Conservation (phyloP, 192 early-diverging fungal genomes). For the Dispira simplex region DNA sequence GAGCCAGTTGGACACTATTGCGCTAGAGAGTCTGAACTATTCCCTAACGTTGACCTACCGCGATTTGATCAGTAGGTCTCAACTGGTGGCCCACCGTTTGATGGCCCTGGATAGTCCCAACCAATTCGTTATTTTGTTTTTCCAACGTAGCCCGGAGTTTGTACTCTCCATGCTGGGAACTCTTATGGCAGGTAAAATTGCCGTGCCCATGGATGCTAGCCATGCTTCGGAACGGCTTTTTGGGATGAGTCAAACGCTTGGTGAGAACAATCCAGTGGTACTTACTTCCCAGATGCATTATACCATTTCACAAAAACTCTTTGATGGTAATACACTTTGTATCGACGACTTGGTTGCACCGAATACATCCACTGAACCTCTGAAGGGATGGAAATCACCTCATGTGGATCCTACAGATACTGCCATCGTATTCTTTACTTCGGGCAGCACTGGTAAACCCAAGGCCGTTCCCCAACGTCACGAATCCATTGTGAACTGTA, state of each 20-base stretch:
- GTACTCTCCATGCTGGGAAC: background rate
- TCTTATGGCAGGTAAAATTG: background rate
- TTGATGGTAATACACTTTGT: background rate
- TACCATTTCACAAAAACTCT: background rate
- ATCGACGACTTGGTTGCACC: background rate
- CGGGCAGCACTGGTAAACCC: background rate
- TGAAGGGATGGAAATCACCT: background rate
- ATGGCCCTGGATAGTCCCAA: background rate
- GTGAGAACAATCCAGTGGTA: background rate
- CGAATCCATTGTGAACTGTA: background rate
- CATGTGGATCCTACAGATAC: background rate
- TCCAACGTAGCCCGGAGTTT: background rate
- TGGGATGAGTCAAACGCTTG: background rate
- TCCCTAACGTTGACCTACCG: background rate
- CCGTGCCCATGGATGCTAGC: background rate
- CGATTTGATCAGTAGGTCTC: background rate
- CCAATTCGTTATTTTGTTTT: background rate
- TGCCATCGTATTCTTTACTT: background rate
- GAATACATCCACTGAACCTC: background rate
- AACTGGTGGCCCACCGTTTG: background rate
- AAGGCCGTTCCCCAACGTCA: background rate
- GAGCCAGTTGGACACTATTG: background rate
- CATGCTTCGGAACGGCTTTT: background rate
- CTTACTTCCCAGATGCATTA: background rate
- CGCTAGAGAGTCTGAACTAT: background rate